Conservation (phyloP, 2,329 filamentous ascomycete species). For the Ophiocordyceps unilateralis region DNA sequence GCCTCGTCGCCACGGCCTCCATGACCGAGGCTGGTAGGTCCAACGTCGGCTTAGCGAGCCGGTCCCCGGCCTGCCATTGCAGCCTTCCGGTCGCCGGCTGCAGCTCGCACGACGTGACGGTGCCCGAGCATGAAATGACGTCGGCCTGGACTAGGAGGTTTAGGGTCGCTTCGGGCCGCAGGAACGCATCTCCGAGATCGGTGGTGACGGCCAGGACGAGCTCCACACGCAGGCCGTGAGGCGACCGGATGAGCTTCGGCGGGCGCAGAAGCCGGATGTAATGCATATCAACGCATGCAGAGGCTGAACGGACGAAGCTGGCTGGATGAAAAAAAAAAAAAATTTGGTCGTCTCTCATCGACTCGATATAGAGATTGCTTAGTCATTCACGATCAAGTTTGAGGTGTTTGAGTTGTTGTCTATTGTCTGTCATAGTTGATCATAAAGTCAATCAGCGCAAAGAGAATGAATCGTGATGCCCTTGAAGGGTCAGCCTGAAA, state of each 20-base stretch:
- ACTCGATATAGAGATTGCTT: too few relatives aligned
- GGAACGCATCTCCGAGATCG: conserved; percentile 37
- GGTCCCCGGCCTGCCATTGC: conserved; percentile 17
- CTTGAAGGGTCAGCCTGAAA: too few relatives aligned
- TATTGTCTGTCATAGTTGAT: too few relatives aligned
- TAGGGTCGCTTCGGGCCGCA: conserved; percentile 26
- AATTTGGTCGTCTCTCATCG: too few relatives aligned
- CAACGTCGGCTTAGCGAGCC: conserved; percentile 19
- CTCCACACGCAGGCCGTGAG: conserved; percentile 15
- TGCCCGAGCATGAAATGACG: conserved; percentile 6
- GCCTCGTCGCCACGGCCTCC: conserved; percentile 8
- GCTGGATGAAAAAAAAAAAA: too few relatives aligned
- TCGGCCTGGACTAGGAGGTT: conserved; percentile 21
- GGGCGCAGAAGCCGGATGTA: conserved; percentile 37
- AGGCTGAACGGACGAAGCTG: not conserved
- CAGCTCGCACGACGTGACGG: not conserved
- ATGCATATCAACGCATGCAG: conserved; percentile 32
- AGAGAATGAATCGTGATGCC: too few relatives aligned
- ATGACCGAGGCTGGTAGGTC: conserved; percentile 12
- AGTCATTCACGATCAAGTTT: too few relatives aligned
- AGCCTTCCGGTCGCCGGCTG: conserved; percentile 6
- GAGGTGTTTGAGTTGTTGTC: too few relatives aligned
- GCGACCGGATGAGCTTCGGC: conserved; percentile 17
- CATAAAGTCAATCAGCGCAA: too few relatives aligned
- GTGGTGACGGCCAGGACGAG: conserved; percentile 38